These are phyloP conservation scores for Platanthera zijinensis DNA, from an alignment of 106 monocot species.

Conservation along the genomic window DNA sequence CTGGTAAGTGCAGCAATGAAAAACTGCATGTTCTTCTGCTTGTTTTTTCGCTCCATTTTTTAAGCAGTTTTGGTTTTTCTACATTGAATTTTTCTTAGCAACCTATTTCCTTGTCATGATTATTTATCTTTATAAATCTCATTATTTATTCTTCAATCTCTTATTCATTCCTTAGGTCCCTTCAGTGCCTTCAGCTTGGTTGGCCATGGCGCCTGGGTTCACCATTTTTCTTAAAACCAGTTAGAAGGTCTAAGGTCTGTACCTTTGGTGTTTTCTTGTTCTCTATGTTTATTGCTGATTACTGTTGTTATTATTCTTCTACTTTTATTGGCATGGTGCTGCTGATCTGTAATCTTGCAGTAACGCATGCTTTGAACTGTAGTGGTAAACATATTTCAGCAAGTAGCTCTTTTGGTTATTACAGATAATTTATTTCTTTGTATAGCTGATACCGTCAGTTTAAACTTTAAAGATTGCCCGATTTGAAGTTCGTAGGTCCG, in stretches of 20 bases:
- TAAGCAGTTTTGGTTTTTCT: not conserved
- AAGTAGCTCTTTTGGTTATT: not conserved
- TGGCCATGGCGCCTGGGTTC: conserved; percentile 78
- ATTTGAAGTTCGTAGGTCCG: not conserved
- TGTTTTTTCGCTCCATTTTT: not conserved
- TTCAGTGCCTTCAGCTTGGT: conserved; percentile 63
- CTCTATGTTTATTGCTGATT: not conserved
- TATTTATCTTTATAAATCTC: not conserved
- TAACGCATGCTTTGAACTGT: not conserved
- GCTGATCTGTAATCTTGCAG: not conserved
- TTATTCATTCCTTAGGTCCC: conserved; percentile 43
- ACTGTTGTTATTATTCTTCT: not conserved
- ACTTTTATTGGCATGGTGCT: not conserved
- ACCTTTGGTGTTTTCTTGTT: not conserved
- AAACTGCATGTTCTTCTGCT: not conserved
- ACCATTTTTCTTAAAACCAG: conserved; percentile 71
- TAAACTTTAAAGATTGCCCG: not conserved
- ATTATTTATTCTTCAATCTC: conserved; percentile 4
- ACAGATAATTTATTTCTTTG: not conserved
- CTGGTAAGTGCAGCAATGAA: conserved; percentile 27
- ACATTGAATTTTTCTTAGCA: not conserved
- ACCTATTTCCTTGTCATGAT: conserved; percentile 1
- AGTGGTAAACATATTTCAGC: not conserved
- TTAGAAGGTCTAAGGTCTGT: conserved; percentile 39
- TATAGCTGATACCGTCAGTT: not conserved